Base-by-base conservation (phyloP, 2,329 filamentous ascomycete species). In the Penicillium sp. region DNA sequence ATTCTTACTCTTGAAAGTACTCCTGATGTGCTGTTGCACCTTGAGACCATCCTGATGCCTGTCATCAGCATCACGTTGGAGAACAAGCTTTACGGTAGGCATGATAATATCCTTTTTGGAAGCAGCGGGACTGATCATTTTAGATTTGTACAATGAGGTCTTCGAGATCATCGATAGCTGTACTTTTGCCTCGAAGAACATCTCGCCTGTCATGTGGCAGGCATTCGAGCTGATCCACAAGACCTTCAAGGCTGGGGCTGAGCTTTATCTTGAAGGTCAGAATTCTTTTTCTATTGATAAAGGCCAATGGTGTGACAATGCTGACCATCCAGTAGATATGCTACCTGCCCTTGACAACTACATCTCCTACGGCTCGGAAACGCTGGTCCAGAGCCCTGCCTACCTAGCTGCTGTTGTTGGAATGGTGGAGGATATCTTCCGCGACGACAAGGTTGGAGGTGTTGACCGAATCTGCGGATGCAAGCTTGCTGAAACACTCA, bases 141-240 rank as follows among this genome's bases (percentile, higher is more conserved):
- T 31, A 34, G 32, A 98, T 65, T 71, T 98, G 14, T 98, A 95
- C 66, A 98, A 96, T 61, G 92, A 98, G 62, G 80, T 96, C 4
- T 98, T 98, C 53, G 92, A 98, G 68, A 98, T 98, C 55, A 94
- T 98, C 54, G 92, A 98, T 64, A 95, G 88, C 73, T 98, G 92
- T 73, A 98, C 92, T 6, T 98, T 96, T 62, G 87, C 92, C 8
- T 90, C 92, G 45, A 98, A 96, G 73, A 78, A 79, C 41, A 96
- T 98, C 52, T 95, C 92, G 1, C 80, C 84, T 7, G 94, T 86
- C 28, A 98, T 98, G 92, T 98, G 92, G 92, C 82, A 90, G 66
- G 90, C 92, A 2, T 98, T 98, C 62, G 89, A 95, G 68, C 76
- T 96, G 30, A 93, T 98, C 47, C 90, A 96, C 68, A 80, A 85